Base-by-base conservation (phyloP, 192 early-diverging fungal genomes). In the Entomortierella lignicola region DNA sequence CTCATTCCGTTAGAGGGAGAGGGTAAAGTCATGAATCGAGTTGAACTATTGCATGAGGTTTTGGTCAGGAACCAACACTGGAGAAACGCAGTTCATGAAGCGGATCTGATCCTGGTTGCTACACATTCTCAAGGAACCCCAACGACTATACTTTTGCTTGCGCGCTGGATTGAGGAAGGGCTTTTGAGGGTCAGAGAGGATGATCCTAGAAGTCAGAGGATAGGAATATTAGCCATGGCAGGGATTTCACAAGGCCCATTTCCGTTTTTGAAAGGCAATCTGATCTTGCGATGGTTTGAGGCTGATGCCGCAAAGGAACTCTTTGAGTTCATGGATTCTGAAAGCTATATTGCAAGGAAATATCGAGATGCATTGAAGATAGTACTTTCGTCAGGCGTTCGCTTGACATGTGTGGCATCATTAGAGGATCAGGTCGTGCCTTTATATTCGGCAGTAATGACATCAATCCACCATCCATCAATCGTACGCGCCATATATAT, bases 401-500 rank as follows among this genome's bases (percentile, higher is more conserved):
- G 93, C 21, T 72, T 93, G 25, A 88, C 92, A 4, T 89, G 93
- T 34, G 85, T 97, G 15, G 96, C 92, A 8, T 92, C 91, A 7
- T 94, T 96, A 93, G 93, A 96, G 60, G 97, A 99, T 73, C 96
- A 99, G 81, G 97, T 97, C 0, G 97, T 99, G 4, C 97, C 97
- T 7, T 80, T 96, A 20, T 93, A 96, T 80, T 93, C 94, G 23
- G 90, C 90, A 2, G 83, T 93, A 44, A 80, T 94, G 70, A 86
- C 89, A 15, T 87, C 88, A 20, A 80, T 91, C 7, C 82, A 83
- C 30, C 94, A 95, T 59, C 92, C 91, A 18, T 91, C 93, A 39
- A 91, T 99, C 12, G 92, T 94, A 51, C 92, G 97, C 25, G 94
- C 94, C 18, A 84, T 97, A 4, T 97, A 96, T 61, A 93, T 99